A percentile compares a stretch with the other conserved stretches of the same genome.
Evolutionary conservation across 306 rosid genomes (phyloP).

Genomic region (Malus asiatica): DNA sequence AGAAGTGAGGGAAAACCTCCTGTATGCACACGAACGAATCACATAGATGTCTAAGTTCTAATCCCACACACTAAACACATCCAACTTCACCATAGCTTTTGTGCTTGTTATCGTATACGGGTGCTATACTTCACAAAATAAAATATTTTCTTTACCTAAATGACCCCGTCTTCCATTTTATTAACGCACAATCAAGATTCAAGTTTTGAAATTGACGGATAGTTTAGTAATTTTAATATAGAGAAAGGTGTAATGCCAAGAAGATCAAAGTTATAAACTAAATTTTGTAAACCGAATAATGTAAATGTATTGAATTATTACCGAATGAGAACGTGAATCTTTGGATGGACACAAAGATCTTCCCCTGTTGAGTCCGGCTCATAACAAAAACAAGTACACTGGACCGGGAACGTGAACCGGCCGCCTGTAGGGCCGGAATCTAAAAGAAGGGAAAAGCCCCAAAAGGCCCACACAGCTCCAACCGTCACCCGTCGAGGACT

Average conservation of each 20-base stretch:
- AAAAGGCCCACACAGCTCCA: not conserved
- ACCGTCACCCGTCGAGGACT: conserved; percentile 8
- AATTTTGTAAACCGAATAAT: too few species aligned
- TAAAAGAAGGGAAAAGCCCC: not conserved
- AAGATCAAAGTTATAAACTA: fast-evolving
- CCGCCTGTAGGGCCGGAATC: conserved; percentile 2
- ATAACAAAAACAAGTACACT: not conserved
- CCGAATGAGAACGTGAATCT: too few species aligned
- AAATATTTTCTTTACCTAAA: too few species aligned
- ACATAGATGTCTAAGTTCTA: not conserved
- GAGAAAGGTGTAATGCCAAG: too few species aligned
- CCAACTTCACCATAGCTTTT: not conserved
- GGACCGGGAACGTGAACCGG: not conserved
- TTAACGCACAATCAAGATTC: too few species aligned
- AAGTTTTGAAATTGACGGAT: too few species aligned
- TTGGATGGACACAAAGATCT: too few species aligned
- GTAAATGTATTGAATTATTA: too few species aligned
- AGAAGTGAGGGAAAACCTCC: not conserved
- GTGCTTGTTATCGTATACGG: not conserved
- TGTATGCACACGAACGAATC: not conserved
- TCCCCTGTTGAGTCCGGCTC: not conserved
- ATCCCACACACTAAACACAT: not conserved
- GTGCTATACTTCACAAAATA: too few species aligned
- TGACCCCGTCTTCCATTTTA: too few species aligned
- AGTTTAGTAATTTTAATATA: too few species aligned